Evolutionary conservation across 176 grass and related monocot species (phyloP).

Genomic region (Phoenix dactylifera): DNA sequence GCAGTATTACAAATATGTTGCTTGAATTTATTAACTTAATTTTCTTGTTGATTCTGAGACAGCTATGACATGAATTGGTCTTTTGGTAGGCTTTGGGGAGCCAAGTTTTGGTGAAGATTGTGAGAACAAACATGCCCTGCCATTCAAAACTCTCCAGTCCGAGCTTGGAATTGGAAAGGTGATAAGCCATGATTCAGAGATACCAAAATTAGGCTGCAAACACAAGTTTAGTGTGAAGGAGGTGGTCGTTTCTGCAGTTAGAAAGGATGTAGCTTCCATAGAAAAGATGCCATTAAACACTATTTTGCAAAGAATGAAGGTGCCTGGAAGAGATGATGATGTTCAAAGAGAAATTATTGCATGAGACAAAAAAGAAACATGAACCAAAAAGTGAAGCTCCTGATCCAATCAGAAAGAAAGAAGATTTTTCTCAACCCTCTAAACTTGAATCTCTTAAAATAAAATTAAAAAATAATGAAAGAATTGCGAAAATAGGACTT

Average conservation of each 20-base stretch:
- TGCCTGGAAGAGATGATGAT: constrained; percentile 42
- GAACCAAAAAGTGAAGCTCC: no score
- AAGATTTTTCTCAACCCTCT: no score
- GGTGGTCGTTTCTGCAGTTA: constrained; percentile 28
- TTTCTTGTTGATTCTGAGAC: no score
- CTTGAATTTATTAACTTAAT: no score
- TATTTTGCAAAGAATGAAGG: constrained; percentile 46
- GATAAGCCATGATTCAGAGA: constrained; percentile 63
- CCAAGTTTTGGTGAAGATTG: constrained; percentile 80
- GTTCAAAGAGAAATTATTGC: constrained; percentile 41
- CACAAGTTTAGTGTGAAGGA: constrained; percentile 43
- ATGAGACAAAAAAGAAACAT: no score
- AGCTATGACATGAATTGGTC: no score
- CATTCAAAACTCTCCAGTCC: constrained; percentile 66
- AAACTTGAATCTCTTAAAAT: no score
- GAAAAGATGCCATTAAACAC: constrained; percentile 53
- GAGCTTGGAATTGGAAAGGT: constrained; percentile 90
- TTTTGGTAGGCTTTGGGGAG: constrained; percentile 59
- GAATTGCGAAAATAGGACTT: no score
- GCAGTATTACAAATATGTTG: no score
- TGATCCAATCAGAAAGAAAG: no score
- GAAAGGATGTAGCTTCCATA: constrained; percentile 32
- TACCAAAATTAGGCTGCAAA: constrained; percentile 62
- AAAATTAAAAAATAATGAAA: no score
- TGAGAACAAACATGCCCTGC: constrained; percentile 90